Evolutionary conservation across 208 protist genomes (phyloP).

Genomic region (Strigomonas culicis): DNA sequence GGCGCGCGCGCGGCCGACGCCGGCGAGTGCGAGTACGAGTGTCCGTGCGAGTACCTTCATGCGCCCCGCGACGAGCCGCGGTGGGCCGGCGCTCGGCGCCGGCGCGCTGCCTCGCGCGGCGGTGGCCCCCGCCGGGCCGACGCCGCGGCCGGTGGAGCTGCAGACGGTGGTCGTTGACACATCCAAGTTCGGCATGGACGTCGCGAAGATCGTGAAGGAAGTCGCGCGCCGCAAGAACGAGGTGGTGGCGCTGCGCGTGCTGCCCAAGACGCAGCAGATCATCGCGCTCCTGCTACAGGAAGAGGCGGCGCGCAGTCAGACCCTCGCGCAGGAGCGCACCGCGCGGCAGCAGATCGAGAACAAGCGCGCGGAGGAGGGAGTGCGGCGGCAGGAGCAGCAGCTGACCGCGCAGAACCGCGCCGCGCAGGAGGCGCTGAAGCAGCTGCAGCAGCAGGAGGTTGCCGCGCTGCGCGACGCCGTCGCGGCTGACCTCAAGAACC

Average conservation of each 20-base stretch:
- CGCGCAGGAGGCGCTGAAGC: constrained; percentile 44
- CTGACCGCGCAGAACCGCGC: constrained; percentile 19
- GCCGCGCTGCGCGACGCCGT: constrained; percentile 28
- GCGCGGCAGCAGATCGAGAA: constrained; percentile 36
- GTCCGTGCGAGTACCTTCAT: neutral
- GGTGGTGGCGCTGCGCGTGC: constrained; percentile 37
- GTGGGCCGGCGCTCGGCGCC: neutral
- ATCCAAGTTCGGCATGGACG: constrained; percentile 32
- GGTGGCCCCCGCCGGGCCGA: constrained; percentile 4
- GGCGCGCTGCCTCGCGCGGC: constrained; percentile 7
- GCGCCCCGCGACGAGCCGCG: neutral
- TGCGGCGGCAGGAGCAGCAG: constrained; percentile 38
- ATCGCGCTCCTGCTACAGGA: constrained; percentile 47
- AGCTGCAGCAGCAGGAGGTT: constrained; percentile 55
- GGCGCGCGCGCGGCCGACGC: neutral
- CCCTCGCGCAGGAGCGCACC: constrained; percentile 39
- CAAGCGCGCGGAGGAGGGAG: constrained; percentile 44
- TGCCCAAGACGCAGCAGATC: constrained; percentile 64
- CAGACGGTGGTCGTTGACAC: constrained; percentile 12
- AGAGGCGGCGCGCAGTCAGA: constrained; percentile 35
- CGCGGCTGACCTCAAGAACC: constrained; percentile 25
- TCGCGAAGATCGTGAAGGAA: constrained; percentile 59
- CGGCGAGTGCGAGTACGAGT: too few species aligned
- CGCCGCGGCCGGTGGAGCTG: constrained; percentile 5
- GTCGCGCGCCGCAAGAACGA: constrained; percentile 39